phyloP scores from a whole-genome alignment of 495 filamentous ascomycete genomes.

The Talaromyces thailandensis region DNA sequence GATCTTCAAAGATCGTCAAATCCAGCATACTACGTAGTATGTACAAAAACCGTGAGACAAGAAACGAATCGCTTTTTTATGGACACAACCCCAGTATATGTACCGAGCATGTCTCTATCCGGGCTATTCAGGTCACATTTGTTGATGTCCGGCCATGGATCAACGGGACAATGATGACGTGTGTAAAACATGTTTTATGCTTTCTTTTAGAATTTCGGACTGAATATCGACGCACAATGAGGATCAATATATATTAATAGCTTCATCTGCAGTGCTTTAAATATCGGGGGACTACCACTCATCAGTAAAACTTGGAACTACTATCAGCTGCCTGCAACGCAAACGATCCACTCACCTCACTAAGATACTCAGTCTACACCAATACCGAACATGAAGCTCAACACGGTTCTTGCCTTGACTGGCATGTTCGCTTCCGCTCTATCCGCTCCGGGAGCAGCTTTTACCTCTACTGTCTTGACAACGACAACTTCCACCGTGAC shows the following conservation, averaged over 20 bases:
- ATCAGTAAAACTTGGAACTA: neutral
- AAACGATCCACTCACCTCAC: neutral
- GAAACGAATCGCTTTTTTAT: neutral
- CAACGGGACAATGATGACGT: neutral
- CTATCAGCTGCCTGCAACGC: neutral
- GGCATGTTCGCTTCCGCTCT: neutral
- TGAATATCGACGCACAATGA: neutral
- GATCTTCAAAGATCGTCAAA: neutral
- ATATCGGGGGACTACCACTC: neutral
- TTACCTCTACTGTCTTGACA: neutral
- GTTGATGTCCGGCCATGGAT: neutral
- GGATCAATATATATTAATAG: neutral
- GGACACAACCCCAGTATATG: neutral
- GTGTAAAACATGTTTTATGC: neutral
- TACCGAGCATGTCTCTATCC: neutral
- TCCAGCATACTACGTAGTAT: too few relatives aligned
- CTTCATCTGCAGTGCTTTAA: neutral
- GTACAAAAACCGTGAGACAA: neutral
- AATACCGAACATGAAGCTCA: neutral
- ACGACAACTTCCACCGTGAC: slow-evolving; percentile 8
- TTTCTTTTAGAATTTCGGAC: neutral
- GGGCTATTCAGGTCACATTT: neutral
- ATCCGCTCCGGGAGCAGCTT: neutral
- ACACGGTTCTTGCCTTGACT: neutral
- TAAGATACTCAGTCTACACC: neutral